Conservation (phyloP, 2,329 filamentous ascomycete species). For the Lachnellula subtilissima region DNA sequence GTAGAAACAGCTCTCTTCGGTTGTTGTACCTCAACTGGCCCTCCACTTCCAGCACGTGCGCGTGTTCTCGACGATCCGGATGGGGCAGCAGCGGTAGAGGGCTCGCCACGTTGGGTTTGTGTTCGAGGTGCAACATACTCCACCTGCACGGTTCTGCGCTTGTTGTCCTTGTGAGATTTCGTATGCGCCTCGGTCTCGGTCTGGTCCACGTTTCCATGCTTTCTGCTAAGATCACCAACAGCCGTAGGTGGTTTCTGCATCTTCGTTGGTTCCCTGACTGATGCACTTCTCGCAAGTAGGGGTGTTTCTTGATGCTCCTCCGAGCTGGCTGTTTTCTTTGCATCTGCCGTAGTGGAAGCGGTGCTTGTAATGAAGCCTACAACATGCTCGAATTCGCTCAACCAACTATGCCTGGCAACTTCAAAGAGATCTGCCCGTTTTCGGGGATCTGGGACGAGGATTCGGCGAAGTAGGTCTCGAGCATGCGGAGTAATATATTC, state of each 20-base stretch:
- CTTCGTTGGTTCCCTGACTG: conserved; percentile 82
- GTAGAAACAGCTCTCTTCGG: conserved; percentile 35
- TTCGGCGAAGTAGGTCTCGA: conserved; percentile 83
- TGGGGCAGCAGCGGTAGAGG: conserved; percentile 29
- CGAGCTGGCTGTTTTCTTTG: conserved; percentile 65
- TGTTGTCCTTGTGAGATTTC: conserved; percentile 71
- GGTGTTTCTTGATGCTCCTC: conserved; percentile 54
- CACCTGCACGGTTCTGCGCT: conserved; percentile 91
- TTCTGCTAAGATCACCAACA: conserved; percentile 63
- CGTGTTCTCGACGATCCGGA: conserved; percentile 40
- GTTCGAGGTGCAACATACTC: conserved; percentile 94
- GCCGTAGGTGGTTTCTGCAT: conserved; percentile 49
- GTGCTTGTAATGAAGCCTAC: conserved; percentile 96
- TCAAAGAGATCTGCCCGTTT: conserved; percentile 96
- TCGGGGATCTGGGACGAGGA: conserved; percentile 89
- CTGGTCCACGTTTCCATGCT: conserved; percentile 68
- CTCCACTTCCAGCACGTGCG: conserved; percentile 50
- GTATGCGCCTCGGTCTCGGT: conserved; percentile 59
- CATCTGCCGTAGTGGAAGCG: conserved; percentile 79
- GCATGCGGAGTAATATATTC: conserved; percentile 98
- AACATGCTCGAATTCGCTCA: conserved; percentile 94
- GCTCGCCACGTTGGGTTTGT: conserved; percentile 65
- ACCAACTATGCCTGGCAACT: conserved; percentile 94
- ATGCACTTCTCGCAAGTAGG: conserved; percentile 75
- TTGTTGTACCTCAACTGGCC: conserved; percentile 41